Evolutionary conservation across 2,329 filamentous ascomycete species (phyloP).

Genomic region (Microcera coccophila): DNA sequence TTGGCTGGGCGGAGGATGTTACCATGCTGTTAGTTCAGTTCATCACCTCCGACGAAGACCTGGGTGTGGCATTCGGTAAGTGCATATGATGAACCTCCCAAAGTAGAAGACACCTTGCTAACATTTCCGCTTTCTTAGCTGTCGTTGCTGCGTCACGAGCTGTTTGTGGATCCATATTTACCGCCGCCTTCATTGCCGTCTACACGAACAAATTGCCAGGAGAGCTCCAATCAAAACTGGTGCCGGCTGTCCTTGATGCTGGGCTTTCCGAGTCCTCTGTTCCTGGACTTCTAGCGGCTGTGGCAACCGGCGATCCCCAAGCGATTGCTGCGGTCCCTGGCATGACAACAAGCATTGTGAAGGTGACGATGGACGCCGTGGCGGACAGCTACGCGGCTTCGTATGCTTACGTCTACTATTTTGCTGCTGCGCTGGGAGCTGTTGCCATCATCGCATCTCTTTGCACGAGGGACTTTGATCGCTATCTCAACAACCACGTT

Average conservation of each 20-base stretch:
- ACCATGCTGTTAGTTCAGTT: conserved; percentile 22
- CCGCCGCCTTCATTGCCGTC: conserved; percentile 11
- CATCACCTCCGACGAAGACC: conserved; percentile 13
- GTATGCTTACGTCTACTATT: conserved; percentile 19
- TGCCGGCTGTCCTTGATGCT: conserved; percentile 13
- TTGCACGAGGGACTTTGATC: conserved; percentile 15
- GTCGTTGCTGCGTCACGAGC: conserved; percentile 12
- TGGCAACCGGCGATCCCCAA: conserved; percentile 5
- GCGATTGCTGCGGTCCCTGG: conserved; percentile 14
- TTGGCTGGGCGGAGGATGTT: conserved; percentile 16
- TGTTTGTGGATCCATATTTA: conserved; percentile 13
- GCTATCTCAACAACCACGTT: conserved; percentile 17
- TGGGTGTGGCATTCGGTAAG: conserved; percentile 17
- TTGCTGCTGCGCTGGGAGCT: conserved; percentile 10
- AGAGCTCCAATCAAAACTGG: conserved; percentile 8
- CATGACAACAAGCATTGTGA: conserved; percentile 12
- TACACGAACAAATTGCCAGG: conserved; percentile 17
- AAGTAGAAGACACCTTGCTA: background rate
- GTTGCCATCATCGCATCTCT: conserved; percentile 11
- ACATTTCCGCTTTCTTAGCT: conserved; percentile 3
- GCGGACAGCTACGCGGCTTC: conserved; percentile 13
- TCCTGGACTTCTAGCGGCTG: conserved; percentile 3
- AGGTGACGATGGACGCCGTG: conserved; percentile 6
- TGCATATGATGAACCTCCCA: background rate
- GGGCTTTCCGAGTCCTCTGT: conserved; percentile 8